Base-by-base conservation (phyloP, 352 stramenopile genomes). In the Globisporangium paroecandrum region DNA sequence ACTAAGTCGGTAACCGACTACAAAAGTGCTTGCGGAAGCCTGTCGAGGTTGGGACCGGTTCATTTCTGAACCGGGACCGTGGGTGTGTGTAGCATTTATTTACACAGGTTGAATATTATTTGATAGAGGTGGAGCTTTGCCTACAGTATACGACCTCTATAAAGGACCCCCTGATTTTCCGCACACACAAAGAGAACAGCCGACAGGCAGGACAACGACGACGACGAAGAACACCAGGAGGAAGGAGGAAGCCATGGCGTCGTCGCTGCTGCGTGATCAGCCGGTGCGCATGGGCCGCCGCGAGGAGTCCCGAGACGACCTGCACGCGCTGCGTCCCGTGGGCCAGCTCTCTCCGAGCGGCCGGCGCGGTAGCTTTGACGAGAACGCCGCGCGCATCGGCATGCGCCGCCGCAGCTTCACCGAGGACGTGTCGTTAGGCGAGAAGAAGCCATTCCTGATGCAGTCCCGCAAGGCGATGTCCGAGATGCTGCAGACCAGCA, bases 381-480 rank as follows among this genome's bases (percentile, higher is more conserved):
- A 53, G 20, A 62, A 46, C 22, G 51, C 64, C 25, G 51, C 72
- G 54, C 59, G 62, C 20, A 27, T 64, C 13, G 57, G 70, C 46
- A 59, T 71, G 43, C 70, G 71, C 5, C 77, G 84, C 55, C 70
- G 81, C 64, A 93, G 84, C 70, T 94, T 94, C 73, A 92, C 83
- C 0, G 86, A 94, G 61, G 86, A 94, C 67, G 58, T 92, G 38
- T 83, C 86, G 58, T 79, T 76, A 25, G 54, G 32, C 34, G 51
- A 65, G 25, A 64, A 66, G 32, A 86, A 86, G 71, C 78, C 84
- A 34, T 73, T 90, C 38, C 69, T 91, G 64, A 64, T 64, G 32
- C 59, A 77, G 43, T 63, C 56, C 27, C 66, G 61, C 24, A 69
- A 59, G 13, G 43, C 66, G 2, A 70, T 69, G 54, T 69, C 61